These are phyloP conservation scores for Termitomyces sp. DNA, from an alignment of 768 basidiomycete genomes.

Conservation along the genomic window DNA sequence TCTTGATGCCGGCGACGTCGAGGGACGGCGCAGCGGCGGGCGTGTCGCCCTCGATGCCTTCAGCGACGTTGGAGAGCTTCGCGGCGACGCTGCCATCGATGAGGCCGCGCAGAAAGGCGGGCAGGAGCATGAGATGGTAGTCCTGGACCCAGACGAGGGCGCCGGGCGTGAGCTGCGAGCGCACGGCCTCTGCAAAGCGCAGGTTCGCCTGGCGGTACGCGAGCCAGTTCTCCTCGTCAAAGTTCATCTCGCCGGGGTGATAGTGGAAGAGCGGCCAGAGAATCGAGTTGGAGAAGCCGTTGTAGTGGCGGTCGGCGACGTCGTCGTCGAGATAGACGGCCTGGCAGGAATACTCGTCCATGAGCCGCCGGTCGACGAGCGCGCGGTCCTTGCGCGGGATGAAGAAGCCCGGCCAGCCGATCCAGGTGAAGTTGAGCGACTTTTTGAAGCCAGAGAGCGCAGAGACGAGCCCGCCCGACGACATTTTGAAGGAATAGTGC, in stretches of 20 bases:
- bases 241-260: constrained; percentile 99
- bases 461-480: constrained; percentile 94
- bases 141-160: constrained; percentile 99
- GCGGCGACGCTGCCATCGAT: constrained; percentile 67
- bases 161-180: constrained; percentile 70
- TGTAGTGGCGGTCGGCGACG: constrained; percentile 96
- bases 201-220: constrained; percentile 97
- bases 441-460: constrained; percentile 98
- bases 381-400: constrained; percentile 92
- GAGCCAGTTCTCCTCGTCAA: constrained; percentile 97
- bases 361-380: constrained; percentile 84
- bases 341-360: constrained; percentile 94
- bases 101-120: constrained; percentile 87
- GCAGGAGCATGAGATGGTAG: constrained; percentile 96
- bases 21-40: constrained; percentile 24
- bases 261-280: constrained; percentile 99
- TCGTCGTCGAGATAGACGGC: constrained; percentile 98
- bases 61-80: constrained; percentile 65
- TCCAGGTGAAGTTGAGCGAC: constrained; percentile 96
- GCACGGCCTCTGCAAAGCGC: constrained; percentile 87
- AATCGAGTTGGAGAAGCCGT: constrained; percentile 99
- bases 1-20: constrained; percentile 72
- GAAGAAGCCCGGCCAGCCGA: constrained; percentile 92
- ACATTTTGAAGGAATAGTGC: constrained; percentile 99
- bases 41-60: constrained; percentile 58